These are phyloP conservation scores for Xylaria arbuscula DNA, from an alignment of 2,329 filamentous ascomycete genomes.

Conservation along the genomic window DNA sequence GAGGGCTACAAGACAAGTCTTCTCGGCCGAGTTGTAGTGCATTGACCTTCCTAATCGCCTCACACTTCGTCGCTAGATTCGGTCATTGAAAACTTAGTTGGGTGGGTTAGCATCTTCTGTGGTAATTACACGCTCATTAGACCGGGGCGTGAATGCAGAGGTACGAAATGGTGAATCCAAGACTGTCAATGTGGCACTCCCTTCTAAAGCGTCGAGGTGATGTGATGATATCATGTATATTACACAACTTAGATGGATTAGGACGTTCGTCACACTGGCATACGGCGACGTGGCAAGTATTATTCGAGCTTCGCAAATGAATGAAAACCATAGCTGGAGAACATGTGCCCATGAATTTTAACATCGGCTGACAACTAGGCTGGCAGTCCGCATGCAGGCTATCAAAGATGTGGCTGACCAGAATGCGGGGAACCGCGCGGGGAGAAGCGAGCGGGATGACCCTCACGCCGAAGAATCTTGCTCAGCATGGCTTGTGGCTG, in stretches of 20 bases:
- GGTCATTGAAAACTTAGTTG: constrained; percentile 51
- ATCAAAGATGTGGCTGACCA: not conserved
- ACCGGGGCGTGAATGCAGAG: constrained; percentile 33
- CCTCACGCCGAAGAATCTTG: not conserved
- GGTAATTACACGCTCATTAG: constrained; percentile 45
- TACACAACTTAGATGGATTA: not conserved
- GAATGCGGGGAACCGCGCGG: constrained; percentile 29
- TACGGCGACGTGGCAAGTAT: not conserved
- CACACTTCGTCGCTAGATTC: constrained; percentile 51
- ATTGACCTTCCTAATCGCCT: constrained; percentile 55
- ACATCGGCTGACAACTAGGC: not conserved
- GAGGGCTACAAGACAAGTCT: not conserved
- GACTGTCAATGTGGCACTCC: constrained; percentile 3
- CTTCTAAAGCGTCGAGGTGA: not conserved
- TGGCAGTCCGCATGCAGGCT: not conserved
- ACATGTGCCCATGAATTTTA: not conserved
- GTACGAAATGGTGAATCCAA: constrained; percentile 7
- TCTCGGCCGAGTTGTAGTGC: not conserved
- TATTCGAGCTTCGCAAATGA: not conserved
- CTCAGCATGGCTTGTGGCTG: not conserved
- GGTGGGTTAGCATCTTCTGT: constrained; percentile 51
- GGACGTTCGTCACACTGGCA: constrained; percentile 5
- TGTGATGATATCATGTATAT: constrained; percentile 1
- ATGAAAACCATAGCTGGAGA: constrained; percentile 9
- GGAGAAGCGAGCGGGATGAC: not conserved